A percentile compares a stretch with the other conserved stretches of the same genome.
phyloP scores from a whole-genome alignment of 495 filamentous ascomycete genomes.

The Aspergillus incahuasiensis region DNA sequence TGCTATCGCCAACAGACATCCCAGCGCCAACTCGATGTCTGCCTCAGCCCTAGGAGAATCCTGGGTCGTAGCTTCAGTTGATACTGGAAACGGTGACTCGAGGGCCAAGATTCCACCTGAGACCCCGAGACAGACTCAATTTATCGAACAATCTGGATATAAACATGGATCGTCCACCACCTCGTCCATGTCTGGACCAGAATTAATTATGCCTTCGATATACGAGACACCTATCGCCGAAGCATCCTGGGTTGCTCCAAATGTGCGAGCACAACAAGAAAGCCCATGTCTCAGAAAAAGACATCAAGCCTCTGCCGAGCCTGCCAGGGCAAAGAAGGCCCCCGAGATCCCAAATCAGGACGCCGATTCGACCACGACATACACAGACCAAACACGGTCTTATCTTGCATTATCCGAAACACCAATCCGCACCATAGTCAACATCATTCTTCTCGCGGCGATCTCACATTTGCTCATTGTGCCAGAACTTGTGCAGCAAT shows the following conservation, averaged over 20 bases:
- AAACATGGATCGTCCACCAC: constrained; percentile 23
- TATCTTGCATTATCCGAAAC: not conserved
- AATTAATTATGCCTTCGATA: constrained; percentile 46
- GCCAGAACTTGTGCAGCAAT: constrained; percentile 38
- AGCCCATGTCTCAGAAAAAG: constrained; percentile 23
- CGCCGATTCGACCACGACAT: not conserved
- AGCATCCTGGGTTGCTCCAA: constrained; percentile 38
- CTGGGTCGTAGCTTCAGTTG: constrained; percentile 34
- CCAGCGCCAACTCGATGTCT: constrained; percentile 20
- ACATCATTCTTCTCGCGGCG: constrained; percentile 28
- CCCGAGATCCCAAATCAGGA: not conserved
- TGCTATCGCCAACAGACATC: not conserved
- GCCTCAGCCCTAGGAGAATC: constrained; percentile 33
- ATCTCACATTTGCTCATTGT: constrained; percentile 38
- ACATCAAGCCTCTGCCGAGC: constrained; percentile 20
- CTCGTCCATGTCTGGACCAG: constrained; percentile 36
- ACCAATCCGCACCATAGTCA: constrained; percentile 25
- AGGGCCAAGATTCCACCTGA: not conserved
- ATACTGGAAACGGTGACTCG: constrained; percentile 14
- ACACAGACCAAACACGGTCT: not conserved
- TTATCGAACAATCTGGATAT: constrained; percentile 1
- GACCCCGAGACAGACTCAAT: constrained; percentile 1
- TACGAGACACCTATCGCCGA: constrained; percentile 34
- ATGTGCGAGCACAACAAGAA: constrained; percentile 19
- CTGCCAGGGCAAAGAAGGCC: not conserved